Conservation (phyloP, 2,329 filamentous ascomycete genomes). For the Penicillium sp. region DNA sequence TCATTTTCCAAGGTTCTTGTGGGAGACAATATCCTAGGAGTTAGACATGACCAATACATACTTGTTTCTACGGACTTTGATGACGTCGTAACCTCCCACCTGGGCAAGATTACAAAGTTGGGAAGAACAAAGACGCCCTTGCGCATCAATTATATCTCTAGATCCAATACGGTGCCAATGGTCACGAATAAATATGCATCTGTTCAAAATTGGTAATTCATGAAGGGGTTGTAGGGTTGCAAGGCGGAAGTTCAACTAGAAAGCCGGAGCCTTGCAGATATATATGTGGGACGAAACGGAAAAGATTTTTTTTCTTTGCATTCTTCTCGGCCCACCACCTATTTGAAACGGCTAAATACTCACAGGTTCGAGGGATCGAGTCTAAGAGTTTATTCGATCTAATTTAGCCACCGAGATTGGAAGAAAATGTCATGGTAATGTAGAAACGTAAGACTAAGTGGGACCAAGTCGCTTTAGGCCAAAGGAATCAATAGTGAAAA, state of each 20-base stretch:
- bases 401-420: too few relatives aligned
- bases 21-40: conserved; percentile 23
- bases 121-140: background rate
- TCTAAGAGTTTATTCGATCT: background rate
- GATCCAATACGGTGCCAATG: background rate
- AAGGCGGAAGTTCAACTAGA: background rate
- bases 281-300: conserved; percentile 2
- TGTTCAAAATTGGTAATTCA: background rate
- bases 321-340: background rate
- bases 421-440: background rate
- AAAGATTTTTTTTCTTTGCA: background rate
- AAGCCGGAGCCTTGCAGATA: conserved; percentile 6
- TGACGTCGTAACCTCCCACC: background rate
- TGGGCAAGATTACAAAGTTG: background rate
- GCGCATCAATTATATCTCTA: background rate
- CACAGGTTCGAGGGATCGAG: background rate
- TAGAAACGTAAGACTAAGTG: background rate
- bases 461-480: background rate
- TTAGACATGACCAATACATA: conserved; percentile 15
- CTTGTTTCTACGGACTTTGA: background rate
- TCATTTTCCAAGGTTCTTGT: conserved; percentile 4
- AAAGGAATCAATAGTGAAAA: background rate
- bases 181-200: background rate
- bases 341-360: background rate
- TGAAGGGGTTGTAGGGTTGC: background rate